Conservation (phyloP, 1,284 basidiomycete genomes). For the Tilletia indica region DNA sequence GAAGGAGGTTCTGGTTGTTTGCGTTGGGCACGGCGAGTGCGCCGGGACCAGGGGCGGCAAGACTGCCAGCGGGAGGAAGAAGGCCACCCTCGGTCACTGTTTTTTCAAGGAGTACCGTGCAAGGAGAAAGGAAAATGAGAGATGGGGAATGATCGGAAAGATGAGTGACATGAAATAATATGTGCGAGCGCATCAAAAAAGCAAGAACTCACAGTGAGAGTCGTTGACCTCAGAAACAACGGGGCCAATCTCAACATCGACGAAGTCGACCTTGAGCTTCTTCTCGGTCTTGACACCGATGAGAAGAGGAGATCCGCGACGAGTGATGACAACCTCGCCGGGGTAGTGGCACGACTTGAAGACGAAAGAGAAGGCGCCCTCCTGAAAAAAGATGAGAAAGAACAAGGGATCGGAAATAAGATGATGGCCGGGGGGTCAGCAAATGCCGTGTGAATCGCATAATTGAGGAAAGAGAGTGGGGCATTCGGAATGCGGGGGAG, state of each 20-base stretch:
- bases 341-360: slow-evolving; percentile 98
- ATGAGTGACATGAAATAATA: slow-evolving; percentile 58
- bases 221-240: slow-evolving; percentile 30
- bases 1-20: slow-evolving; percentile 69
- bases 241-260: slow-evolving; percentile 76
- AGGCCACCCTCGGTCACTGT: slow-evolving; percentile 53
- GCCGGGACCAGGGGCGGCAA: slow-evolving; percentile 46
- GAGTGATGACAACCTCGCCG: slow-evolving; percentile 89
- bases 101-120: too few relatives aligned
- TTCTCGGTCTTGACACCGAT: slow-evolving; percentile 99
- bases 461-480: too few relatives aligned
- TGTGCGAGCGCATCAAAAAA: not conserved
- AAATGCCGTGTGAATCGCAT: not conserved
- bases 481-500: too few relatives aligned
- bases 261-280: slow-evolving; percentile 99
- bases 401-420: not conserved
- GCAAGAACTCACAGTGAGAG: slow-evolving; percentile 1
- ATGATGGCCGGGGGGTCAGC: not conserved
- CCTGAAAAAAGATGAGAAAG: slow-evolving; percentile 48
- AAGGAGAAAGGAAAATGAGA: too few relatives aligned
- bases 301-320: slow-evolving; percentile 92
- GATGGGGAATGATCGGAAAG: too few relatives aligned
- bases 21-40: slow-evolving; percentile 43
- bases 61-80: slow-evolving; percentile 66
- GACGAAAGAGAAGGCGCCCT: slow-evolving; percentile 99